phyloP scores from a whole-genome alignment of 306 rosid genomes.

The Boehmeria nivea region DNA sequence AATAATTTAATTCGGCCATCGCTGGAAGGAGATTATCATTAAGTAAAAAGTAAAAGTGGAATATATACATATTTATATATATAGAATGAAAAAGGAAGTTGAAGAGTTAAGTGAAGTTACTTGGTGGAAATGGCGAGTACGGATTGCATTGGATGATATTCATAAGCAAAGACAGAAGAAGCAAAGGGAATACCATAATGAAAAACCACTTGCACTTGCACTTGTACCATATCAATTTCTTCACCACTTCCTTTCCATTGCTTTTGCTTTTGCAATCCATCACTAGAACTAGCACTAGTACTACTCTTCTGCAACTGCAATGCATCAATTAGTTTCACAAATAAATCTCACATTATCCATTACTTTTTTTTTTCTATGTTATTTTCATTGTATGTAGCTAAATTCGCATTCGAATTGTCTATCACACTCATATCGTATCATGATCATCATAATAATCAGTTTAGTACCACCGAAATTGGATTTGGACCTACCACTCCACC shows the following conservation, averaged over 20 bases:
- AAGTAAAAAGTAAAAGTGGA: too few relatives aligned
- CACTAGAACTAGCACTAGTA: slow-evolving; percentile 9
- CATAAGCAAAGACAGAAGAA: slow-evolving; percentile 53
- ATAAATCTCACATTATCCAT: too few relatives aligned
- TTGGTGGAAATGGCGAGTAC: slow-evolving; percentile 72
- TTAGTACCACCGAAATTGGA: too few relatives aligned
- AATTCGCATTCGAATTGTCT: too few relatives aligned
- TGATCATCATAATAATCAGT: too few relatives aligned
- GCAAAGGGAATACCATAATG: slow-evolving; percentile 71
- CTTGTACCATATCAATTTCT: slow-evolving; percentile 49
- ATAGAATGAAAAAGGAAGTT: not conserved
- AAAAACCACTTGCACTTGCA: slow-evolving; percentile 36
- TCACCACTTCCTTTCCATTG: slow-evolving; percentile 33
- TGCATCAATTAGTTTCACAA: too few relatives aligned
- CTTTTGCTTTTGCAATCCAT: too few relatives aligned
- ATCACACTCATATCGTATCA: too few relatives aligned
- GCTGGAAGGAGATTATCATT: slow-evolving; percentile 43
- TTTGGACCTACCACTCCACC: too few relatives aligned
- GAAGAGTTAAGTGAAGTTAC: slow-evolving; percentile 33
- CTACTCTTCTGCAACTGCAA: too few relatives aligned
- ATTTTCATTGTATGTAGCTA: too few relatives aligned
- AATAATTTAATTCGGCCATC: slow-evolving; percentile 80
- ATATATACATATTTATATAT: not conserved
- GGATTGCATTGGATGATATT: slow-evolving; percentile 51
- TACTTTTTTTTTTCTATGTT: too few relatives aligned